Percentiles rank a stretch among this genome's conserved stretches.
These are phyloP conservation scores for Neoboletus brunneissimus DNA, from an alignment of 768 basidiomycete species.

Conservation along the genomic window DNA sequence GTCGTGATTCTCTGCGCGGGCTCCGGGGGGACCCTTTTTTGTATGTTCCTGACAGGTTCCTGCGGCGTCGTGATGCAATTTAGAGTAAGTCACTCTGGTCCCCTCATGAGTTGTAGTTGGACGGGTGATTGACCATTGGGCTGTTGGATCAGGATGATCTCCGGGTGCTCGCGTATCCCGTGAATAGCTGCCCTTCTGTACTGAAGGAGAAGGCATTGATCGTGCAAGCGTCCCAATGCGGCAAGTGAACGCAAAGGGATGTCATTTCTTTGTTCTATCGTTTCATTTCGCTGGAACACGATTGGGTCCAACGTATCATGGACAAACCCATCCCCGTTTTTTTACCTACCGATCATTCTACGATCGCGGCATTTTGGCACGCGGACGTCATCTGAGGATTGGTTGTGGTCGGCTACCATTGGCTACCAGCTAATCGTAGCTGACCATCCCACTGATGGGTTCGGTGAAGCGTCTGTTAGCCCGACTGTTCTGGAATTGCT, in stretches of 20 bases:
- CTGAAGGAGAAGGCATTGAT: constrained; percentile 72
- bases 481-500: too few relatives aligned
- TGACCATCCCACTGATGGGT: too few relatives aligned
- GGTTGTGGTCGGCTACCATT: too few relatives aligned
- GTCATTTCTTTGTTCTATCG: background rate
- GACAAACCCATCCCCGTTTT: background rate
- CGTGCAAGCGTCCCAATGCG: constrained; percentile 25
- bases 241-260: constrained; percentile 19
- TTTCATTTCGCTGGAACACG: background rate
- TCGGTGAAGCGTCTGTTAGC: background rate
- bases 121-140: too few relatives aligned
- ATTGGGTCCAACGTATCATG: background rate
- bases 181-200: constrained; percentile 81
- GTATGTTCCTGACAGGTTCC: too few relatives aligned
- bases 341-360: background rate
- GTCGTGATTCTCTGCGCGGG: too few relatives aligned
- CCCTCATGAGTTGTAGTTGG: background rate
- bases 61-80: too few relatives aligned
- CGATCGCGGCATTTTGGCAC: background rate
- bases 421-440: too few relatives aligned
- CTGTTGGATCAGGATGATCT: constrained; percentile 73
- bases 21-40: too few relatives aligned
- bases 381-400: too few relatives aligned
- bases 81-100: too few relatives aligned
- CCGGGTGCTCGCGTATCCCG: constrained; percentile 75